phyloP scores from a whole-genome alignment of 345 rosid species.

The Aegle marmelos region DNA sequence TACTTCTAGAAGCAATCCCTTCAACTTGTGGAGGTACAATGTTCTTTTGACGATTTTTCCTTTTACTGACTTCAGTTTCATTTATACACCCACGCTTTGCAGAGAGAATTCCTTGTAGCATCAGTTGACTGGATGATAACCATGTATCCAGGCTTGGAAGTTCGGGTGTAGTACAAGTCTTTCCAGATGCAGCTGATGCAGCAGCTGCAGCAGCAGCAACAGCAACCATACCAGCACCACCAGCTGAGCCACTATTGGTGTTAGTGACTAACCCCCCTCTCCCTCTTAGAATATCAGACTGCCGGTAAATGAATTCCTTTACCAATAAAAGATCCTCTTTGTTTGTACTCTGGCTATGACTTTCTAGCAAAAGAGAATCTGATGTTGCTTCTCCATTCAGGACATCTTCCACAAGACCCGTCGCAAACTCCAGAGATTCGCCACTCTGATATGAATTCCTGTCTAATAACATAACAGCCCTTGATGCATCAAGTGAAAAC shows the following conservation, averaged over 20 bases:
- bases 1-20: constrained; percentile 36
- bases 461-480: constrained; percentile 69
- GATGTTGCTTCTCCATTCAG: constrained; percentile 67
- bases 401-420: constrained; percentile 68
- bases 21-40: constrained; percentile 37
- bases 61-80: constrained; percentile 48
- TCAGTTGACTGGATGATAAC: constrained; percentile 58
- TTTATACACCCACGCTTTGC: constrained; percentile 46
- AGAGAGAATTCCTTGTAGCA: constrained; percentile 52
- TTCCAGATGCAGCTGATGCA: constrained; percentile 71
- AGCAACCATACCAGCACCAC: constrained; percentile 82
- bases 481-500: constrained; percentile 76
- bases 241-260: constrained; percentile 48
- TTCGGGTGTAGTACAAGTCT: constrained; percentile 47
- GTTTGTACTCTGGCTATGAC: constrained; percentile 45
- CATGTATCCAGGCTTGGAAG: constrained; percentile 67
- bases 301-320: constrained; percentile 71
- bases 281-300: constrained; percentile 75
- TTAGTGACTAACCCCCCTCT: constrained; percentile 59
- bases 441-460: constrained; percentile 40
- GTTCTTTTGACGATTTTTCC: constrained; percentile 56
- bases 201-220: constrained; percentile 90
- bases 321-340: constrained; percentile 61
- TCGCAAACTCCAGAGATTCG: constrained; percentile 70
- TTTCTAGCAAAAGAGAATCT: constrained; percentile 76